Evolutionary conservation across 192 early-diverging fungal genomes (phyloP).

Genomic region (Rhizoclosmatium globosum): DNA sequence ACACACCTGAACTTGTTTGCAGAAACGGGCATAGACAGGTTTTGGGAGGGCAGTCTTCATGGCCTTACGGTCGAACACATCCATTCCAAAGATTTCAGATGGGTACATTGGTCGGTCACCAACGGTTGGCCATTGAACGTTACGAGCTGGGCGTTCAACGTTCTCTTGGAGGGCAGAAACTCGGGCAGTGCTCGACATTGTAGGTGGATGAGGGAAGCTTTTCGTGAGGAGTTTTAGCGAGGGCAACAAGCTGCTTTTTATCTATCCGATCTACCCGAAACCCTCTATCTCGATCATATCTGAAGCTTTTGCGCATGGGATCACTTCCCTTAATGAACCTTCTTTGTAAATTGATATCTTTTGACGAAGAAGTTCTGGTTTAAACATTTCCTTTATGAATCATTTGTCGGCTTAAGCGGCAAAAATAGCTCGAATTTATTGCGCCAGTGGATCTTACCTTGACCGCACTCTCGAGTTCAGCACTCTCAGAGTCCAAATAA

Average conservation of each 20-base stretch:
- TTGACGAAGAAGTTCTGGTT: neutral
- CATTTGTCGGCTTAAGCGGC: too few species aligned
- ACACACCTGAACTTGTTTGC: slow-evolving; percentile 82
- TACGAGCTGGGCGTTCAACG: slow-evolving; percentile 71
- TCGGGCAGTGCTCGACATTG: slow-evolving; percentile 26
- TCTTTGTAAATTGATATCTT: neutral
- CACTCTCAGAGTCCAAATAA: too few species aligned
- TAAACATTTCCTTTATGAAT: too few species aligned
- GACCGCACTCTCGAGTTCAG: too few species aligned
- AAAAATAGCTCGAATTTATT: too few species aligned
- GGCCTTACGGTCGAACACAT: slow-evolving; percentile 92
- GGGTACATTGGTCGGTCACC: slow-evolving; percentile 78
- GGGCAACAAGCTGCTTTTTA: neutral
- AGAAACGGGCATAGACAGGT: slow-evolving; percentile 90
- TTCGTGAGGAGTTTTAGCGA: neutral
- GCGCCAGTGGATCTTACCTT: too few species aligned
- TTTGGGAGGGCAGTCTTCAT: slow-evolving; percentile 93
- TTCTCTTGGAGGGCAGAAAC: slow-evolving; percentile 64
- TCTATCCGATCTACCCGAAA: neutral
- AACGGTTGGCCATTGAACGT: slow-evolving; percentile 79
- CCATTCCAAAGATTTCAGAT: slow-evolving; percentile 91
- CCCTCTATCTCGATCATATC: neutral
- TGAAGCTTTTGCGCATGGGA: neutral
- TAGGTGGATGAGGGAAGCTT: neutral
- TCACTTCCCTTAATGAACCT: neutral